These are phyloP conservation scores for Neurospora sp. DNA, from an alignment of 495 filamentous ascomycete genomes.

Conservation along the genomic window DNA sequence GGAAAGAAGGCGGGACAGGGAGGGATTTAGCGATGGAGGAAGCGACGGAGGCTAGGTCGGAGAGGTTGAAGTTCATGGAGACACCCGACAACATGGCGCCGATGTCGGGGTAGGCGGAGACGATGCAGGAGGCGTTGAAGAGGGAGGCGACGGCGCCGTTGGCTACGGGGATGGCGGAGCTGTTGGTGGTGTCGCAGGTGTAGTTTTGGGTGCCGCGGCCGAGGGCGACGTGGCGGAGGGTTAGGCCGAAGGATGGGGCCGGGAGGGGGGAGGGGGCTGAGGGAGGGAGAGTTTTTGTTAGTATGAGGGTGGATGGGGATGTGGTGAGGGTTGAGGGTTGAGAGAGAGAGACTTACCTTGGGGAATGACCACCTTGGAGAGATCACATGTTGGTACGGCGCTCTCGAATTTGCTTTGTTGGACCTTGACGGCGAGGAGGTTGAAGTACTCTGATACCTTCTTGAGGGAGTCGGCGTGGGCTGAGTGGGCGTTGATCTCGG, in stretches of 20 bases:
- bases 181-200: slow-evolving; percentile 56
- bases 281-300: background rate
- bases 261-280: slow-evolving; percentile 42
- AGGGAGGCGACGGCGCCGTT: slow-evolving; percentile 75
- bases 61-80: slow-evolving; percentile 45
- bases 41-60: slow-evolving; percentile 19
- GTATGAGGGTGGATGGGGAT: too few species aligned
- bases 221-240: slow-evolving; percentile 65
- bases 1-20: background rate
- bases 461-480: slow-evolving; percentile 27
- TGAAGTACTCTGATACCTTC: slow-evolving; percentile 44
- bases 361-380: slow-evolving; percentile 38
- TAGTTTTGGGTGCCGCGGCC: slow-evolving; percentile 92
- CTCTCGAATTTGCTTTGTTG: slow-evolving; percentile 27
- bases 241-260: slow-evolving; percentile 44
- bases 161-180: slow-evolving; percentile 47
- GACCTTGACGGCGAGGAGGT: slow-evolving; percentile 39
- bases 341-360: too few species aligned
- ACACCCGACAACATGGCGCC: slow-evolving; percentile 44
- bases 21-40: slow-evolving; percentile 12
- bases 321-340: background rate
- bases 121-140: slow-evolving; percentile 78
- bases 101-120: slow-evolving; percentile 53
- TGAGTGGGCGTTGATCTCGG: slow-evolving; percentile 24
- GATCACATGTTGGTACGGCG: slow-evolving; percentile 38